Evolutionary conservation across 805 yeast species (phyloP).

Genomic region (Pichia occidentalis): DNA sequence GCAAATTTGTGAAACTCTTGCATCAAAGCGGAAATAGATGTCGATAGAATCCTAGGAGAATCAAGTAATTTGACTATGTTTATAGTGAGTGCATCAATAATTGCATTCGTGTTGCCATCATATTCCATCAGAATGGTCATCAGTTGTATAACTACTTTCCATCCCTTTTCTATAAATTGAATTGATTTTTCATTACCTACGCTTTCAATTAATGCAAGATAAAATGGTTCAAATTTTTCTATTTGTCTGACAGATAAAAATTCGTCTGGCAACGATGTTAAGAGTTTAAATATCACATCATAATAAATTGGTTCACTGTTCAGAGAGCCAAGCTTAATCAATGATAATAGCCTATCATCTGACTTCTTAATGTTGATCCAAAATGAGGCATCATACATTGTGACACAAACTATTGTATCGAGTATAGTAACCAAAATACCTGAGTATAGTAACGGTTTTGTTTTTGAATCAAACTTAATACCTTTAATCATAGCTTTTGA

Average conservation of each 20-base stretch:
- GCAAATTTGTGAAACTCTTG: constrained; percentile 13
- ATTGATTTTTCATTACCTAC: constrained; percentile 21
- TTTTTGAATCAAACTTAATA: constrained; percentile 31
- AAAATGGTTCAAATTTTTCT: constrained; percentile 10
- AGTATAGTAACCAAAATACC: constrained; percentile 42
- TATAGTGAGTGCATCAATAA: constrained; percentile 12
- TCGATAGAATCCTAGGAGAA: constrained; percentile 14
- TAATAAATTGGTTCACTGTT: constrained; percentile 49
- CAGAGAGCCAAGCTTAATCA: constrained; percentile 48
- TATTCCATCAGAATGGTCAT: constrained; percentile 8
- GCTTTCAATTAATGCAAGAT: constrained; percentile 17
- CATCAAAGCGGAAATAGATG: constrained; percentile 10
- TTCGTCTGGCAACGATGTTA: constrained; percentile 20
- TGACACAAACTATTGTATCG: constrained; percentile 38
- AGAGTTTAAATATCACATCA: constrained; percentile 16
- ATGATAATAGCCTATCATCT: constrained; percentile 37
- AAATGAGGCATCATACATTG: constrained; percentile 41
- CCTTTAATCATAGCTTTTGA: constrained; percentile 41
- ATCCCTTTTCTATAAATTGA: constrained; percentile 21
- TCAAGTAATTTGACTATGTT: constrained; percentile 18
- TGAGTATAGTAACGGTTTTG: constrained; percentile 38
- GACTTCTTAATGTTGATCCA: constrained; percentile 47
- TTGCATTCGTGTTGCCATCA: neutral
- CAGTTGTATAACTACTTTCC: constrained; percentile 24
- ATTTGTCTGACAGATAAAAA: constrained; percentile 13